Evolutionary conservation across 495 filamentous ascomycete genomes (phyloP).

Genomic region (Neurospora sublineolata): DNA sequence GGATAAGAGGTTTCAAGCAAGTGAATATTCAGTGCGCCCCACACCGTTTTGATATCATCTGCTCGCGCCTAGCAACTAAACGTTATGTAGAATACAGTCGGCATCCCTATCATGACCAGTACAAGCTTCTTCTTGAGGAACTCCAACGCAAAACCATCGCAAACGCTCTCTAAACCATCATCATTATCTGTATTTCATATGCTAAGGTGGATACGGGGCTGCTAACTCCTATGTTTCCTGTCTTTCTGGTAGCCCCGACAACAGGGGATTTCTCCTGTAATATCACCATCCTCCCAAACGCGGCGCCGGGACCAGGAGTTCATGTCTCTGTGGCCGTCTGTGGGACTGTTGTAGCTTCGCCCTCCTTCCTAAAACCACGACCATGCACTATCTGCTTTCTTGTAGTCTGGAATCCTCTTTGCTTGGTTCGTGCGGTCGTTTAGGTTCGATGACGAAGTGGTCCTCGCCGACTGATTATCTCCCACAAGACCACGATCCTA

Average conservation of each 20-base stretch:
- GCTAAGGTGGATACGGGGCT: not conserved
- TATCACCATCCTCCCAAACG: not conserved
- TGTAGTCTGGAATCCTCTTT: not conserved
- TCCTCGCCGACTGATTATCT: slow-evolving; percentile 5
- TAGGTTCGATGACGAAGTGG: slow-evolving; percentile 3
- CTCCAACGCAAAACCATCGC: not conserved
- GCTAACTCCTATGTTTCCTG: not conserved
- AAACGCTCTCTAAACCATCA: not conserved
- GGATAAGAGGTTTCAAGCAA: not conserved
- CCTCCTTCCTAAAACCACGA: not conserved
- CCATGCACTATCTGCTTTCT: not conserved
- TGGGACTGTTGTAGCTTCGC: not conserved
- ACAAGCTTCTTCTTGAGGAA: not conserved
- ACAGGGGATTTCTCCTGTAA: not conserved
- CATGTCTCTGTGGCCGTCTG: not conserved
- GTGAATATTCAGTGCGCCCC: not conserved
- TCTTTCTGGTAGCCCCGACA: not conserved
- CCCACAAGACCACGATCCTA: slow-evolving; percentile 15
- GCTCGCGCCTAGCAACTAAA: not conserved
- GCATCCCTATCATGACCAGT: not conserved
- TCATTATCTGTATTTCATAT: not conserved
- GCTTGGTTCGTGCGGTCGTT: not conserved
- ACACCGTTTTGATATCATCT: not conserved
- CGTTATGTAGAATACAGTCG: not conserved
- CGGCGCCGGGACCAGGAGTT: not conserved